These are phyloP conservation scores for Suillus americanus DNA, from an alignment of 768 basidiomycete genomes.

Conservation along the genomic window DNA sequence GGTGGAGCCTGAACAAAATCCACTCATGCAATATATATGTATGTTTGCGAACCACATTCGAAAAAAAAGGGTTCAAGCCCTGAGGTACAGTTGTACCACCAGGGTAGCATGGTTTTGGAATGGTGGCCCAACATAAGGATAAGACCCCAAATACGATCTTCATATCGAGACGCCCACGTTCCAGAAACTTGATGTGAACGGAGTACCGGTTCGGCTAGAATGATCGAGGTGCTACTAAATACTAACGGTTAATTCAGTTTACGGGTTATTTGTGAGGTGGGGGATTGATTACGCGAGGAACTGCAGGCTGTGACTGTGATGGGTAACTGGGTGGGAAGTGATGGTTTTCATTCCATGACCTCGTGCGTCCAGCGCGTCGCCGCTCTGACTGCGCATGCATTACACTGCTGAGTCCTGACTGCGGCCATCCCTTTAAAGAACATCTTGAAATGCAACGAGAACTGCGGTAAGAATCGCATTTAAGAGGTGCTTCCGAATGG, in stretches of 20 bases:
- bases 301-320: slow-evolving; percentile 1
- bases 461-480: background rate
- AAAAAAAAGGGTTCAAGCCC: slow-evolving; percentile 2
- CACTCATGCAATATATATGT: background rate
- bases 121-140: background rate
- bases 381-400: background rate
- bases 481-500: background rate
- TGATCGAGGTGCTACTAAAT: background rate
- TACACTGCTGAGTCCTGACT: background rate
- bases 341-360: background rate
- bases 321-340: background rate
- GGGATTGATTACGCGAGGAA: slow-evolving; percentile 1
- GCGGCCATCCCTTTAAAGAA: background rate
- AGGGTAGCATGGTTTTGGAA: background rate
- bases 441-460: background rate
- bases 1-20: background rate
- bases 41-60: background rate
- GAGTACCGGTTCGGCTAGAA: background rate
- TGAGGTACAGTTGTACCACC: background rate
- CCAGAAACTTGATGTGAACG: background rate
- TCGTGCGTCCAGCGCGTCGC: background rate
- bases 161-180: slow-evolving; percentile 1
- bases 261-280: background rate
- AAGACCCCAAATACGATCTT: slow-evolving; percentile 1
- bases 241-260: slow-evolving; percentile 6